Percentiles rank a stretch among this genome's conserved stretches.
Conservation (phyloP, 768 basidiomycete species). For the Leccinum rimulosum region DNA sequence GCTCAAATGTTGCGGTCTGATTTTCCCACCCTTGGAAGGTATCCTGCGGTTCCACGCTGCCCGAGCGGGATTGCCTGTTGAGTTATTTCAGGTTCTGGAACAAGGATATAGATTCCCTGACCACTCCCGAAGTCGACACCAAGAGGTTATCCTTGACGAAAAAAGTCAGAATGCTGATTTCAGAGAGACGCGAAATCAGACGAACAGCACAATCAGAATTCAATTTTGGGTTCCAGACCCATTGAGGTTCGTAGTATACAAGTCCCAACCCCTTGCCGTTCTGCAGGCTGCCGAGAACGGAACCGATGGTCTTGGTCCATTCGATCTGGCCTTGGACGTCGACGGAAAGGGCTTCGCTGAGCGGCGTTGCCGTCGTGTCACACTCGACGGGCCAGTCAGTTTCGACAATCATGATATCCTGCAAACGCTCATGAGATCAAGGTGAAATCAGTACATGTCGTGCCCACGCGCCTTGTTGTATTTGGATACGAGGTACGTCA, state of each 20-base stretch:
- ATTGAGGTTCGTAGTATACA: constrained; percentile 13
- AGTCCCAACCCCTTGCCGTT: constrained; percentile 11
- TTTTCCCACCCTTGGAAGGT: too few relatives aligned
- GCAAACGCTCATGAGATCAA: constrained; percentile 2
- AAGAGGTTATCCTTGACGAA: constrained; percentile 7
- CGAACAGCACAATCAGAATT: constrained; percentile 11
- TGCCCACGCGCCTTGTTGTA: constrained; percentile 8
- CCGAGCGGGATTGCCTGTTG: background rate
- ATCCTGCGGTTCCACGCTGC: background rate
- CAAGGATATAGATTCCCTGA: background rate
- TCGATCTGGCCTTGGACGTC: constrained; percentile 6
- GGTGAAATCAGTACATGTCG: background rate
- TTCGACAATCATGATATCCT: constrained; percentile 14
- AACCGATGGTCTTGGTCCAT: constrained; percentile 2
- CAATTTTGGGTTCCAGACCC: constrained; percentile 4
- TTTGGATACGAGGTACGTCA: constrained; percentile 8
- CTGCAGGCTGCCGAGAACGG: background rate
- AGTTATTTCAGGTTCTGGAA: background rate
- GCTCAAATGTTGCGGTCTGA: background rate
- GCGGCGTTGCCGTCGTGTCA: background rate
- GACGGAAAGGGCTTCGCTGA: constrained; percentile 12
- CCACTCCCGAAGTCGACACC: constrained; percentile 6
- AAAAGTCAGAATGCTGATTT: background rate
- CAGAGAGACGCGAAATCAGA: background rate
- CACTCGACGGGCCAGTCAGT: constrained; percentile 12